Evolutionary conservation across 371 early-diverging fungal genomes (phyloP).

Genomic region (Chytridium lagenaria): DNA sequence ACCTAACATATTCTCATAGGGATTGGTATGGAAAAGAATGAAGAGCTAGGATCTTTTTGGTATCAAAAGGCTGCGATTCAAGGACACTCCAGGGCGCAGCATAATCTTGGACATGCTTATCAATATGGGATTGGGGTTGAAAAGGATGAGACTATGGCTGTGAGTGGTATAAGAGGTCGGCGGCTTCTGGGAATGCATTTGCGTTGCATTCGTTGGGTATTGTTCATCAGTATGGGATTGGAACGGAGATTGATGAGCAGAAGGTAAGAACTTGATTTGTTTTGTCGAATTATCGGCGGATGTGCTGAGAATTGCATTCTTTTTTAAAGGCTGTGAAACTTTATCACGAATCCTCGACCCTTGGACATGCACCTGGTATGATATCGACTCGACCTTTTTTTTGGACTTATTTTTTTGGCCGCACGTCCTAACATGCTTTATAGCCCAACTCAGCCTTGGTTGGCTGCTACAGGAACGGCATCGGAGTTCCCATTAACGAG

Average conservation of each 20-base stretch:
- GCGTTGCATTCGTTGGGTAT: slow-evolving; percentile 88
- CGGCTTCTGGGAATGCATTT: slow-evolving; percentile 59
- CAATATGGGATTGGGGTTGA: slow-evolving; percentile 77
- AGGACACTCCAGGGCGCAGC: slow-evolving; percentile 81
- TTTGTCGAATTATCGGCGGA: slow-evolving; percentile 63
- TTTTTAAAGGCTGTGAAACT: slow-evolving; percentile 35
- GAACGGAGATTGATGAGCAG: slow-evolving; percentile 62
- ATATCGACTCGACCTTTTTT: slow-evolving; percentile 38
- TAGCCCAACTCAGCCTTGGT: slow-evolving; percentile 53
- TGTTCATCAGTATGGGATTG: slow-evolving; percentile 85
- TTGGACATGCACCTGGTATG: slow-evolving; percentile 48
- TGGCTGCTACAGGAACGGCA: slow-evolving; percentile 59
- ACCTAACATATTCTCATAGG: not conserved
- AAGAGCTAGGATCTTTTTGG: slow-evolving; percentile 74
- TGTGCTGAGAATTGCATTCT: slow-evolving; percentile 9
- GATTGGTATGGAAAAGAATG: slow-evolving; percentile 72
- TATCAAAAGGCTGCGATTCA: slow-evolving; percentile 78
- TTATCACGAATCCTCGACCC: slow-evolving; percentile 47
- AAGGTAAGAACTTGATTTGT: slow-evolving; percentile 32
- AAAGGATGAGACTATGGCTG: slow-evolving; percentile 70
- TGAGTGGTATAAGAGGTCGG: slow-evolving; percentile 73
- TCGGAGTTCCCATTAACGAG: slow-evolving; percentile 49
- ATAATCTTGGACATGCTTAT: slow-evolving; percentile 86
- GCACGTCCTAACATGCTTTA: not conserved
- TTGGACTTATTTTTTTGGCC: not conserved